Evolutionary conservation across 192 early-diverging fungal genomes (phyloP), one percentile per base, ranked within the genome.

Genomic region (Martensiomyces pterosporus): DNA sequence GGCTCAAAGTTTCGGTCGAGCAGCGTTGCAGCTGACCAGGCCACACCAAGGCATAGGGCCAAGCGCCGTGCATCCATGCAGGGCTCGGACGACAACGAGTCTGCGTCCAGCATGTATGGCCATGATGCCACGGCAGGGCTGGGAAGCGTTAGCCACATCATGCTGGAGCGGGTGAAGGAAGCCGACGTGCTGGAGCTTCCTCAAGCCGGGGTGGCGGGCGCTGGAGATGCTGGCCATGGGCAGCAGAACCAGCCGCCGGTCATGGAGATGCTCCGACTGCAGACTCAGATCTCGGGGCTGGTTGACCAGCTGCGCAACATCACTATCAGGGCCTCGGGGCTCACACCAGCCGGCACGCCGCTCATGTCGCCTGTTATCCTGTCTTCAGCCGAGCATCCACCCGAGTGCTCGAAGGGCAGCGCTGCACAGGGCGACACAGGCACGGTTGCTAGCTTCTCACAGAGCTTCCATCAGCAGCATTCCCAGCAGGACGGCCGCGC

Each of bases 181-280:
- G 25, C 36, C 7, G 42, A 59, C 9, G 14, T 58, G 1, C 36
- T 55, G n/a, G 53, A 44, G 22, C 21, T 43, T 9, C 51, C 39
- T 4, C 41, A 34, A 49, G 6, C 5, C 6, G 5, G 6, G 29
- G 5, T 12, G 29, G 12, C 29, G 29, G 29, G 29, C 29, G n/a
- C n/a, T n/a, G n/a, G n/a, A n/a, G n/a, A n/a, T n/a, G n/a, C n/a
- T n/a, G n/a, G n/a, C n/a, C n/a, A n/a, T n/a, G n/a, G n/a, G 34
- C 24, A 29, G 21, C 45, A 37, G 38, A 16, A 24, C 8, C 46
- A 52, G 39, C 22, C 43, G 55, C 64, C 58, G 13, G 55, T 74
- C 2, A 63, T 66, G 54, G 70, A 74, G 29, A 74, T 74, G 70
- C 58, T 74, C 24, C 24, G 70, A 32, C 47, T 74, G 54, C 70